phyloP scores from a whole-genome alignment of 2,329 filamentous ascomycete genomes.

The Diaporthe ilicicola region DNA sequence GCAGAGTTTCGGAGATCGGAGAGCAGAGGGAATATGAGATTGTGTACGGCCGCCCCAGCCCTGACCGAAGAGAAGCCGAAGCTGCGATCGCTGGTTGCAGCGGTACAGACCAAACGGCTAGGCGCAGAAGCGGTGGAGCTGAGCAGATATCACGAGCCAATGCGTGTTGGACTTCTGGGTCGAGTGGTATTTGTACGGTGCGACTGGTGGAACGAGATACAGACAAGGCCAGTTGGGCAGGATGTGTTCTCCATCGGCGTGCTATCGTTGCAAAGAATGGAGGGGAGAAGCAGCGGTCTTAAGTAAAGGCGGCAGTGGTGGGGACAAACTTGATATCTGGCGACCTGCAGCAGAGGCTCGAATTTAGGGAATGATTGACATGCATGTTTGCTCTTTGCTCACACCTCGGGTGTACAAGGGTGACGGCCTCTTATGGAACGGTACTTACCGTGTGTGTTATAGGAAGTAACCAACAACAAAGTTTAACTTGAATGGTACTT shows the following conservation, averaged over 20 bases:
- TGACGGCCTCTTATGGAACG: slow-evolving; percentile 1
- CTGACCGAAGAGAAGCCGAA: slow-evolving; percentile 6
- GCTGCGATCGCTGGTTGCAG: slow-evolving; percentile 22
- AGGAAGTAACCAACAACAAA: neutral
- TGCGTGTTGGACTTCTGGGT: slow-evolving; percentile 12
- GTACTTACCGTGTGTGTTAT: slow-evolving; percentile 27
- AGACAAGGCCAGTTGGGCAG: slow-evolving; percentile 10
- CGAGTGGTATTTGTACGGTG: neutral
- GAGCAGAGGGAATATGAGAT: neutral
- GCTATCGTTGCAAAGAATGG: slow-evolving; percentile 19
- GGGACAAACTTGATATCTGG: slow-evolving; percentile 27
- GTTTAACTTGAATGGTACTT: neutral
- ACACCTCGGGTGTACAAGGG: slow-evolving; percentile 22
- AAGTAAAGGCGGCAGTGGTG: neutral
- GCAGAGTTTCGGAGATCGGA: slow-evolving; percentile 9
- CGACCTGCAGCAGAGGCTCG: slow-evolving; percentile 11
- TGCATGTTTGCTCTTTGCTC: slow-evolving; percentile 24
- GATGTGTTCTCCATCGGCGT: neutral
- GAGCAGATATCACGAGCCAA: slow-evolving; percentile 21
- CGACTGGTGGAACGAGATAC: slow-evolving; percentile 8
- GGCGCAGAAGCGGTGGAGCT: slow-evolving; percentile 25
- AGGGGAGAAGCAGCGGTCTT: slow-evolving; percentile 1
- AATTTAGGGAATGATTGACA: slow-evolving; percentile 18
- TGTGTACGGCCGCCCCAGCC: slow-evolving; percentile 8
- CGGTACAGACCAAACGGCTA: slow-evolving; percentile 16